phyloP scores from a whole-genome alignment of 345 rosid species.

The Aquilaria yunnanensis region DNA sequence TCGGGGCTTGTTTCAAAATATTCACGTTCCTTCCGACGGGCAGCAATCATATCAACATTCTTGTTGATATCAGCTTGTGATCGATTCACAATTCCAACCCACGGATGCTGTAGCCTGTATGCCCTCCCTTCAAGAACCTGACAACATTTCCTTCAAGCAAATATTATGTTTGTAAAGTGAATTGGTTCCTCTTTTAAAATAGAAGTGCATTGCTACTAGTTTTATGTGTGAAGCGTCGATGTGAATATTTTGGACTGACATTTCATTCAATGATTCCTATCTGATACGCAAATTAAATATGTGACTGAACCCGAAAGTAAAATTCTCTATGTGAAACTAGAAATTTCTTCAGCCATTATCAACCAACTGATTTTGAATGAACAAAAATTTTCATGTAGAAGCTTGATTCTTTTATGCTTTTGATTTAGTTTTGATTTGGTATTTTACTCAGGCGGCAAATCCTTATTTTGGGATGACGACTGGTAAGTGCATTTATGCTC shows the following conservation, averaged over 20 bases:
- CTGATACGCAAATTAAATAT: conserved; percentile 5
- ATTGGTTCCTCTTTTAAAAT: not conserved
- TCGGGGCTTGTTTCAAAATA: conserved; percentile 98
- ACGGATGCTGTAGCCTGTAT: conserved; percentile 95
- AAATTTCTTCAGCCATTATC: too few species aligned
- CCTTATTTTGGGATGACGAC: too few species aligned
- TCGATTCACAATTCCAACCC: conserved; percentile 99
- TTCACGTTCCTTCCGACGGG: conserved; percentile 88
- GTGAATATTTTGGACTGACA: not conserved
- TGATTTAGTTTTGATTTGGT: too few species aligned
- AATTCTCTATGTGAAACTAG: too few species aligned
- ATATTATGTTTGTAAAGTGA: conserved; percentile 11
- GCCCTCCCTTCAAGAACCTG: conserved; percentile 97
- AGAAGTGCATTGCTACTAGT: too few species aligned
- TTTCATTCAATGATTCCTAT: not conserved
- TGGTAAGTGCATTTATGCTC: too few species aligned
- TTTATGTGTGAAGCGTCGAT: not conserved
- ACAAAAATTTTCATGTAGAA: too few species aligned
- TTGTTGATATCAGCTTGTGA: conserved; percentile 99
- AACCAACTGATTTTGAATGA: too few species aligned
- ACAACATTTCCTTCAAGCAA: conserved; percentile 16
- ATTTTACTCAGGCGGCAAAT: too few species aligned
- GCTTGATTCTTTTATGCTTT: too few species aligned
- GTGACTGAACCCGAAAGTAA: not conserved
- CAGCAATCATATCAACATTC: conserved; percentile 90